Evolutionary conservation across 2,329 filamentous ascomycete genomes (phyloP).

Genomic region (Bipolaris victoriae): DNA sequence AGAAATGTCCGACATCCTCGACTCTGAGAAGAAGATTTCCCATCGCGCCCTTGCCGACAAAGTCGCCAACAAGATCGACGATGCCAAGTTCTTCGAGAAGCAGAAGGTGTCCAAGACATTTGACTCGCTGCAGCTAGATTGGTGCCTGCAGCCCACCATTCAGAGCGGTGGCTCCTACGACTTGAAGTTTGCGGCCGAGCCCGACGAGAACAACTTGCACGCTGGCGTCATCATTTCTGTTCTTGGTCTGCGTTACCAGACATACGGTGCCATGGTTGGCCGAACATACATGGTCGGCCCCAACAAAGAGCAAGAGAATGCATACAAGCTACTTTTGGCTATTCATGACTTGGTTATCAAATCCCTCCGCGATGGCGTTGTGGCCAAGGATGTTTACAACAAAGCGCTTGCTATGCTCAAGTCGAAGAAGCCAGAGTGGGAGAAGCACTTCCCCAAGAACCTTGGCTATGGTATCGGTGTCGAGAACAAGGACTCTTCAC

Average conservation of each 20-base stretch:
- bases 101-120: constrained; percentile 85
- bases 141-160: constrained; percentile 87
- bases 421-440: constrained; percentile 91
- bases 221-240: constrained; percentile 92
- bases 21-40: constrained; percentile 96
- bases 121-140: constrained; percentile 87
- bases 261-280: constrained; percentile 89
- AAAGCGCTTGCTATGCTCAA: constrained; percentile 83
- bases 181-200: constrained; percentile 76
- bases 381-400: constrained; percentile 87
- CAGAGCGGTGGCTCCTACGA: constrained; percentile 98
- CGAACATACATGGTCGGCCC: constrained; percentile 96
- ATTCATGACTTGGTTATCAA: constrained; percentile 91
- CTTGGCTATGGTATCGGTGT: constrained; percentile 92
- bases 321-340: constrained; percentile 85
- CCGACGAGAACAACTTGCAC: constrained; percentile 81
- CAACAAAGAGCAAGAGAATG: constrained; percentile 92
- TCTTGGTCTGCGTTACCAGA: constrained; percentile 92
- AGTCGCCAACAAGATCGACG: constrained; percentile 89
- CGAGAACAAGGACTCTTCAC: constrained; percentile 82
- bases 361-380: constrained; percentile 83
- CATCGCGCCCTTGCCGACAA: constrained; percentile 86
- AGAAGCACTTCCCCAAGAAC: constrained; percentile 92
- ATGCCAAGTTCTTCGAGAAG: constrained; percentile 90
- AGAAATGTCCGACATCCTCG: constrained; percentile 94